phyloP scores from a whole-genome alignment of 805 yeast genomes.

The Millerozyma acaciae region DNA sequence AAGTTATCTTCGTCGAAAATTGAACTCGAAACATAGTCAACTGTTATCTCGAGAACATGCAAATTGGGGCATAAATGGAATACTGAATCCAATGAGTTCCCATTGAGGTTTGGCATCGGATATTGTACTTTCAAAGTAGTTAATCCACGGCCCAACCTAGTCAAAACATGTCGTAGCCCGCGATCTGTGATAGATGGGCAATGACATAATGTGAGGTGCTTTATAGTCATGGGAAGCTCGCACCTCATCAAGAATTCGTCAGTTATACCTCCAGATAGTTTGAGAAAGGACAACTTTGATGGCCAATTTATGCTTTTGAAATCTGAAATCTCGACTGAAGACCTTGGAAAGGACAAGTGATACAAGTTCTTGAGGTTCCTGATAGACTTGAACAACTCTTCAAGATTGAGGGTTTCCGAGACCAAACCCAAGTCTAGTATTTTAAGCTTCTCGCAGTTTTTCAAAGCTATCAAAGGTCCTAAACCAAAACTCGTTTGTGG shows the following conservation, averaged over 20 bases:
- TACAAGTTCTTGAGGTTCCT: slow-evolving; percentile 58
- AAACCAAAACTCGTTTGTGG: slow-evolving; percentile 95
- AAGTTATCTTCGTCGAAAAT: slow-evolving; percentile 35
- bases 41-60: slow-evolving; percentile 58
- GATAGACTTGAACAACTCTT: slow-evolving; percentile 75
- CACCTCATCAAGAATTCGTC: slow-evolving; percentile 71
- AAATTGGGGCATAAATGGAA: slow-evolving; percentile 77
- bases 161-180: slow-evolving; percentile 59
- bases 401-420: slow-evolving; percentile 82
- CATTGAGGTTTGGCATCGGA: slow-evolving; percentile 81
- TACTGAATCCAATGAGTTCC: slow-evolving; percentile 67
- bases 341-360: slow-evolving; percentile 81
- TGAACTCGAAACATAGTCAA: slow-evolving; percentile 64
- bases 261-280: slow-evolving; percentile 86
- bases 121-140: slow-evolving; percentile 65
- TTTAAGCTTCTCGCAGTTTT: slow-evolving; percentile 60
- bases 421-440: slow-evolving; percentile 79
- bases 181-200: slow-evolving; percentile 74
- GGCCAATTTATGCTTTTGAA: slow-evolving; percentile 70
- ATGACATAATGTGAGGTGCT: slow-evolving; percentile 73
- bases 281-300: slow-evolving; percentile 59
- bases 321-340: slow-evolving; percentile 69
- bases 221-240: slow-evolving; percentile 68
- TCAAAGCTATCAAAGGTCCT: slow-evolving; percentile 79
- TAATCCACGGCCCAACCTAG: slow-evolving; percentile 63